Evolutionary conservation across 345 rosid genomes (phyloP).

Genomic region (Populus euphratica): DNA sequence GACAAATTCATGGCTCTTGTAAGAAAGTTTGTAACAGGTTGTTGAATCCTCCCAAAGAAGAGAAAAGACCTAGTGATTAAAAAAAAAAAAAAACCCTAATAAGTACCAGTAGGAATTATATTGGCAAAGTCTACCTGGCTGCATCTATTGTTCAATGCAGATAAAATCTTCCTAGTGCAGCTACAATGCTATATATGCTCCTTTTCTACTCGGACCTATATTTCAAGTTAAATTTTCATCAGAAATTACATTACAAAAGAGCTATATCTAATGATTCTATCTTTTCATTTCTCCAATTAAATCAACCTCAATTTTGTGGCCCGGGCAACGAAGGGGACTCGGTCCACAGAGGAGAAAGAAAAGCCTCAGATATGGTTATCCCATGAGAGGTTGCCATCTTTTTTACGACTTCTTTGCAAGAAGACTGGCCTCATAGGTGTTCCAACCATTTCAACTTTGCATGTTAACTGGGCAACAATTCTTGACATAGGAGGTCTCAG

Average conservation of each 20-base stretch:
- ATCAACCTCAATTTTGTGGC: neutral
- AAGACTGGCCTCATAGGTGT: conserved; percentile 38
- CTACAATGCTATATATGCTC: too few species aligned
- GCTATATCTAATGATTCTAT: neutral
- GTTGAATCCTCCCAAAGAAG: too few species aligned
- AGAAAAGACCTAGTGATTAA: too few species aligned
- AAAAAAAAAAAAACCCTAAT: too few species aligned
- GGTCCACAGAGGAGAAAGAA: conserved; percentile 37
- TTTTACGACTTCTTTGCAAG: conserved; percentile 31
- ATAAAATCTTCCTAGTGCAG: too few species aligned
- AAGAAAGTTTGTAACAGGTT: too few species aligned
- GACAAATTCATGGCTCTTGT: too few species aligned
- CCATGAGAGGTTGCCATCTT: conserved; percentile 32
- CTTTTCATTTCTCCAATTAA: neutral
- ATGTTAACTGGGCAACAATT: conserved; percentile 55
- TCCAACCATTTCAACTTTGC: conserved; percentile 30
- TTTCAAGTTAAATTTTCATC: neutral
- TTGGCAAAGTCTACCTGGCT: too few species aligned
- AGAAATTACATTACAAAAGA: neutral
- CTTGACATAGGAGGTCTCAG: conserved; percentile 60
- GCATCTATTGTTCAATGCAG: too few species aligned
- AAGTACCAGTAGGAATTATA: too few species aligned
- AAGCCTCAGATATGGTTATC: conserved; percentile 43
- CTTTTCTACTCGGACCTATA: too few species aligned
- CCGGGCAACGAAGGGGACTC: conserved; percentile 21